Conservation (phyloP, 345 rosid genomes). For the Toxicodendron radicans region DNA sequence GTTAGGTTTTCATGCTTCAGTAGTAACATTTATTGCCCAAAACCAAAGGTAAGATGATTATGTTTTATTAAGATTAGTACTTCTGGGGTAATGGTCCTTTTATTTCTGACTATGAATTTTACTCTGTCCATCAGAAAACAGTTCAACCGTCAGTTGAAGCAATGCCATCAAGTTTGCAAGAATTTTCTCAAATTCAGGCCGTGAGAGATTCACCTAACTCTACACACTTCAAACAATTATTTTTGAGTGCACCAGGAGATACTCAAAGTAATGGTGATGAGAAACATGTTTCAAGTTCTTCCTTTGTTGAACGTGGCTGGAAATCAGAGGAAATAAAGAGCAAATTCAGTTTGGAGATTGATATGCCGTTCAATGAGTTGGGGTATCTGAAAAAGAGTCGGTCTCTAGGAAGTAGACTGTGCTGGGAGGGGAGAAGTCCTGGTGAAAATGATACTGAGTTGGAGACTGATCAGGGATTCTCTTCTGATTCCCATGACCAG, state of each 20-base stretch:
- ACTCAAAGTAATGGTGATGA: constrained; percentile 27
- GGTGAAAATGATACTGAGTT: constrained; percentile 42
- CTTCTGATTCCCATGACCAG: constrained; percentile 52
- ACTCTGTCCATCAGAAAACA: constrained; percentile 37
- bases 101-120: constrained; percentile 18
- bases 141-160: constrained; percentile 34
- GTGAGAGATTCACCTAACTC: constrained; percentile 32
- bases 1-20: constrained; percentile 94
- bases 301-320: constrained; percentile 40
- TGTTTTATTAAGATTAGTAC: constrained; percentile 18
- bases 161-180: constrained; percentile 46
- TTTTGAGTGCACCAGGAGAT: constrained; percentile 28
- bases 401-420: constrained; percentile 65
- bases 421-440: constrained; percentile 40
- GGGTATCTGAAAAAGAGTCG: constrained; percentile 60
- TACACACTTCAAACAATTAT: constrained; percentile 32
- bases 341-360: constrained; percentile 26
- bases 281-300: constrained; percentile 31
- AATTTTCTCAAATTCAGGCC: constrained; percentile 37
- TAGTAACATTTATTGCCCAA: constrained; percentile 44
- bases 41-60: constrained; percentile 54
- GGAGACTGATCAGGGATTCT: constrained; percentile 48
- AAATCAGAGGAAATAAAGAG: constrained; percentile 56
- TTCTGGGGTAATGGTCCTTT: constrained; percentile 3
- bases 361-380: constrained; percentile 21